Evolutionary conservation across 768 basidiomycete genomes (phyloP).

Genomic region (Pisolithus sp.): DNA sequence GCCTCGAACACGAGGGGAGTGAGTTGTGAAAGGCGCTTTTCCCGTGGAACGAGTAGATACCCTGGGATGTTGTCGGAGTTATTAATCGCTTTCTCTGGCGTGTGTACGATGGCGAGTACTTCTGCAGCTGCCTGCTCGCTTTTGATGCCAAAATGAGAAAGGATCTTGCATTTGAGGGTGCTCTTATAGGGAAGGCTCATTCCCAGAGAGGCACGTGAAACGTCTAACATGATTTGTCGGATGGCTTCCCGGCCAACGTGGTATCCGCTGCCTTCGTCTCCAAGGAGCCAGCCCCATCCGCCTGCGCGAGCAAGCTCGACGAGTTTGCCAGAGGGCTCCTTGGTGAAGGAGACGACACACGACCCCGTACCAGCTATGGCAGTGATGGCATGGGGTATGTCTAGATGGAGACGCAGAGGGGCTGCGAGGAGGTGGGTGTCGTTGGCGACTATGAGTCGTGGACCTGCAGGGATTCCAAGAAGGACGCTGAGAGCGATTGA

Average conservation of each 20-base stretch:
- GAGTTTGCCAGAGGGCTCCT: conserved; percentile 34
- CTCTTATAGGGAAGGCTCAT: conserved; percentile 14
- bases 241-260: conserved; percentile 73
- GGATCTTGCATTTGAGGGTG: conserved; percentile 40
- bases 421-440: conserved; percentile 83
- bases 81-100: conserved; percentile 43
- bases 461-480: conserved; percentile 50
- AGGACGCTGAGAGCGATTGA: conserved; percentile 49
- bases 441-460: conserved; percentile 60
- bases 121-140: conserved; percentile 46
- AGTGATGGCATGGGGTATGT: conserved; percentile 57
- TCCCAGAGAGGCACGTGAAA: conserved; percentile 42
- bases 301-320: conserved; percentile 65
- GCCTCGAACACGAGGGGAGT: conserved; percentile 72
- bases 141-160: conserved; percentile 49
- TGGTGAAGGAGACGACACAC: conserved; percentile 61
- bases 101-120: conserved; percentile 57
- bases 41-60: conserved; percentile 38
- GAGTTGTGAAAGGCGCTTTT: conserved; percentile 71
- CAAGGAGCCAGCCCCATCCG: conserved; percentile 81
- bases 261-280: conserved; percentile 80
- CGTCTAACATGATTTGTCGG: conserved; percentile 55
- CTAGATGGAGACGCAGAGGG: conserved; percentile 57
- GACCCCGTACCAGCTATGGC: conserved; percentile 82
- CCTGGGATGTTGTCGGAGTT: conserved; percentile 12